Percentiles rank a stretch among this genome's conserved stretches.
Conservation (phyloP, 768 basidiomycete species). For the Boletus sp. region DNA sequence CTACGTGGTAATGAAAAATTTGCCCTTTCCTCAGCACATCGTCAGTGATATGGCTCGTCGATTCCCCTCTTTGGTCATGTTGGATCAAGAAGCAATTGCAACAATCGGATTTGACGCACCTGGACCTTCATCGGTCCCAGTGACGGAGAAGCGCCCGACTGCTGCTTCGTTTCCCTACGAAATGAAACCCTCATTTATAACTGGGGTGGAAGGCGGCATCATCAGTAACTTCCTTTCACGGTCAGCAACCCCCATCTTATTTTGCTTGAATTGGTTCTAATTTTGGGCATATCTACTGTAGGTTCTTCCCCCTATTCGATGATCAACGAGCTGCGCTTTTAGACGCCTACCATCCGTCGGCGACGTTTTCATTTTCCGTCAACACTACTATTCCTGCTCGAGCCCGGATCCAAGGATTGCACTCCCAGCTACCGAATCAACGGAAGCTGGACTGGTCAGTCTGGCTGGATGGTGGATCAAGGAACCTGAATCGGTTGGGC, state of each 20-base stretch:
- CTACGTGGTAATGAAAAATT: background rate
- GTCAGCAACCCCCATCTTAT: constrained; percentile 40
- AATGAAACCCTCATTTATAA: constrained; percentile 72
- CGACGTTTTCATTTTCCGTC: constrained; percentile 89
- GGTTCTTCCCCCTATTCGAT: constrained; percentile 87
- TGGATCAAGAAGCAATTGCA: constrained; percentile 79
- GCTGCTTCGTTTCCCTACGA: constrained; percentile 77
- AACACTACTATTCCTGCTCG: constrained; percentile 82
- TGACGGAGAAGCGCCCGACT: constrained; percentile 41
- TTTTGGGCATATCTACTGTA: constrained; percentile 31
- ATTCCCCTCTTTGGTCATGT: constrained; percentile 77
- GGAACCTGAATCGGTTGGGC: constrained; percentile 73
- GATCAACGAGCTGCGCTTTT: constrained; percentile 62
- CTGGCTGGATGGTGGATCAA: constrained; percentile 66
- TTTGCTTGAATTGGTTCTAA: constrained; percentile 1
- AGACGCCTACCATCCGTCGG: constrained; percentile 75
- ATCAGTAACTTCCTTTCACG: constrained; percentile 78
- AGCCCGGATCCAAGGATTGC: constrained; percentile 69
- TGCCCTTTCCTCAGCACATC: constrained; percentile 5
- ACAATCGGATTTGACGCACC: constrained; percentile 78
- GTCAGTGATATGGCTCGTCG: constrained; percentile 75
- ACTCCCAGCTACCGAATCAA: constrained; percentile 76
- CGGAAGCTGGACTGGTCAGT: constrained; percentile 74
- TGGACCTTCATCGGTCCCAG: constrained; percentile 45
- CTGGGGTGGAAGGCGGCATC: constrained; percentile 65